Percentiles rank a stretch among this genome's conserved stretches.
These are phyloP conservation scores for Nectriaceae sp. DNA, from an alignment of 2,329 filamentous ascomycete genomes.

Conservation along the genomic window DNA sequence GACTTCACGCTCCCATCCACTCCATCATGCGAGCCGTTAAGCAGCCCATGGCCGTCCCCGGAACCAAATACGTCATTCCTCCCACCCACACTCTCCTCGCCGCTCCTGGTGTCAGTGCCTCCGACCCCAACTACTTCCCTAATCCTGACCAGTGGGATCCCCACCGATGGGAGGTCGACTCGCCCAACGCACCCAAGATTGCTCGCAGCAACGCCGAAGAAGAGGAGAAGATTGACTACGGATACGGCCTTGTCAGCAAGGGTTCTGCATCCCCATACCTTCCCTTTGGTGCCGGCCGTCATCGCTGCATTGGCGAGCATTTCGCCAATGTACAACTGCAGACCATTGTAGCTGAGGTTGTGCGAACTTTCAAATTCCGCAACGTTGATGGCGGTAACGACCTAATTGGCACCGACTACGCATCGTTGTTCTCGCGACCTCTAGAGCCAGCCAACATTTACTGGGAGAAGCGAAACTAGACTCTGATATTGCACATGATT, in stretches of 20 bases:
- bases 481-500: slow-evolving; percentile 3
- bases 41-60: slow-evolving; percentile 79
- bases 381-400: slow-evolving; percentile 71
- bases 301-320: slow-evolving; percentile 95
- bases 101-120: slow-evolving; percentile 79
- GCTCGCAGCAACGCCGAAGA: slow-evolving; percentile 55
- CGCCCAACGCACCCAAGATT: slow-evolving; percentile 53
- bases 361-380: slow-evolving; percentile 77
- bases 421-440: slow-evolving; percentile 73
- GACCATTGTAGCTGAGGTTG: slow-evolving; percentile 76
- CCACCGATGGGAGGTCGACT: slow-evolving; percentile 80
- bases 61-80: slow-evolving; percentile 81
- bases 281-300: slow-evolving; percentile 89
- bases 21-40: slow-evolving; percentile 94
- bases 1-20: slow-evolving; percentile 90
- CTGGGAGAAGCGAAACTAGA: slow-evolving; percentile 68
- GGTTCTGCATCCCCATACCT: slow-evolving; percentile 88
- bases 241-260: slow-evolving; percentile 91
- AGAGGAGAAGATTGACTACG: slow-evolving; percentile 85
- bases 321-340: slow-evolving; percentile 93
- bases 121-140: slow-evolving; percentile 75
- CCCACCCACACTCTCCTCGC: slow-evolving; percentile 79
- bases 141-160: slow-evolving; percentile 85
- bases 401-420: slow-evolving; percentile 69
- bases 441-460: slow-evolving; percentile 69